Evolutionary conservation across 139 green algal species (phyloP), one percentile per base, ranked within the genome.

Genomic region (Coelastrella sp.): DNA sequence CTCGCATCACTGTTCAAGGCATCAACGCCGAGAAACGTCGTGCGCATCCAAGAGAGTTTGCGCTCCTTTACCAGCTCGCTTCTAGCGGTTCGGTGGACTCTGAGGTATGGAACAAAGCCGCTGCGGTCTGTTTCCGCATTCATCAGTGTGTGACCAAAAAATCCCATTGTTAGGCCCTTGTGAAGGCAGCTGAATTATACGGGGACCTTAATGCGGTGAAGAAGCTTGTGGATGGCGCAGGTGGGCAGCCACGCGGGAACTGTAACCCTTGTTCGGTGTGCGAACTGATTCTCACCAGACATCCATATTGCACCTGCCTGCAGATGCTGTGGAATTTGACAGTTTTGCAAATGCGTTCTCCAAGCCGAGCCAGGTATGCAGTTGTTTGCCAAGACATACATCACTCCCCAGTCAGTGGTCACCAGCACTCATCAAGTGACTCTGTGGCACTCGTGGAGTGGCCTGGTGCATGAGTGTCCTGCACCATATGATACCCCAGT

Each of bases 321-420:
- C 82, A 86, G 82, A 57, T 17, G 67, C 87, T 9, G 23, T 88
- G 3, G n/a, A 74, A 5, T 90, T 88, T 69, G 76, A 81, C 19
- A 38, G 87, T n/a, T 21, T 91, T 25, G 85, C 73, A 21, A 72
- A 76, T 32, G 81, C 82, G n/a, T 81, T 91, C 19, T 37, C 66
- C 32, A 91, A 91, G 81, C 17, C 19, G 0, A 51, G 50, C 82
- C 69, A 81, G 78, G 78, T 84, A 17, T 23, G 66, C 27, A 15
- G 8, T 9, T 38, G 13, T 17, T 4, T 38, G n/a, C n/a, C n/a
- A n/a, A n/a, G n/a, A n/a, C n/a, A n/a, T 71, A 23, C 2, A 41
- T n/a, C 63, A 9, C 11, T 45, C 30, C n/a, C 5, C 15, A n/a
- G 63, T 35, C 35, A 53, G 35, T 75, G 66, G 8, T n/a, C 35